These are phyloP conservation scores for Trichomonas vaginalis DNA, from an alignment of 208 protist species.

Conservation along the genomic window DNA sequence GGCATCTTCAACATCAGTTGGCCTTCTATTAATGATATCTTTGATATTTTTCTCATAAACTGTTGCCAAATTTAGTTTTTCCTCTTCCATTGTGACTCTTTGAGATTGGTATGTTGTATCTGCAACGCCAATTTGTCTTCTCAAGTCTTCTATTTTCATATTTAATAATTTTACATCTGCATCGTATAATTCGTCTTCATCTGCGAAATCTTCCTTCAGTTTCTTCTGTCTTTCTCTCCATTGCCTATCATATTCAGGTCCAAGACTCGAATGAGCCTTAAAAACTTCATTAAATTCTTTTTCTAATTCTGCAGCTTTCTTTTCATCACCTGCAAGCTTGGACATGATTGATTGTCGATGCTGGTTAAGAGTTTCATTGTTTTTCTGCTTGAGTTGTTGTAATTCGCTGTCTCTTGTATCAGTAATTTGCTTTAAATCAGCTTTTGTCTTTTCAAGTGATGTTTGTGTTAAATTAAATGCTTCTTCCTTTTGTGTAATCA, in stretches of 20 bases:
- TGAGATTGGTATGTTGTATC: not conserved
- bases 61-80: not conserved
- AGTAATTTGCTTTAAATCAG: not conserved
- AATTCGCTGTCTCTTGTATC: not conserved
- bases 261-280: not conserved
- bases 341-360: not conserved
- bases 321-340: not conserved
- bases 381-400: not conserved
- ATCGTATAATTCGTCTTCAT: not conserved
- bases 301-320: not conserved
- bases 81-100: not conserved
- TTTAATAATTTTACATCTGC: not conserved
- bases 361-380: not conserved
- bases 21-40: not conserved
- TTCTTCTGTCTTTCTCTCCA: not conserved
- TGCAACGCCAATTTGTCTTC: not conserved
- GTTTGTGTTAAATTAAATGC: not conserved
- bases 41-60: not conserved
- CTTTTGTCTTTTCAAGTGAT: not conserved
- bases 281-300: not conserved
- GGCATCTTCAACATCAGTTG: not conserved
- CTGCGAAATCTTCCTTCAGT: not conserved
- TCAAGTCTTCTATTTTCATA: not conserved
- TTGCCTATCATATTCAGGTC: not conserved
- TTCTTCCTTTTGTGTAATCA: no score